A percentile compares a stretch with the other conserved stretches of the same genome.
Evolutionary conservation across 2,329 filamentous ascomycete genomes (phyloP).

Genomic region (Aschersonia sp.): DNA sequence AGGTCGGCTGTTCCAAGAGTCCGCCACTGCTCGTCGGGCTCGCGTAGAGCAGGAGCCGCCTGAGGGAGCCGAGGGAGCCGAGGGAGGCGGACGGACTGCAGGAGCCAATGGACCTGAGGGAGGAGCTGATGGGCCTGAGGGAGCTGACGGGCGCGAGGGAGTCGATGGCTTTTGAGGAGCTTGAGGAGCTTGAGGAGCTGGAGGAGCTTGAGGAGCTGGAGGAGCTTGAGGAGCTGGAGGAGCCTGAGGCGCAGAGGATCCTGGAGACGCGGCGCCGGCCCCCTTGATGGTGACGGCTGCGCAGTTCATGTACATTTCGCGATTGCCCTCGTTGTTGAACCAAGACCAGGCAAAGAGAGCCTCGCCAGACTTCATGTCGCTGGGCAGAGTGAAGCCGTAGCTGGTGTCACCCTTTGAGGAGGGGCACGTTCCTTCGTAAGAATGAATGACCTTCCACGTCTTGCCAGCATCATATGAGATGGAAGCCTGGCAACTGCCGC

Average conservation of each 20-base stretch:
- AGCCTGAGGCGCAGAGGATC: slow-evolving; percentile 2
- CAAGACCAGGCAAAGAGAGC: slow-evolving; percentile 48
- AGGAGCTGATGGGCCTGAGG: too few relatives aligned
- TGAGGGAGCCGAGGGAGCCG: background rate
- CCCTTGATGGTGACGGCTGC: slow-evolving; percentile 37
- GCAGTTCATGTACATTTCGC: slow-evolving; percentile 61
- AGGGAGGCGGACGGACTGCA: too few relatives aligned
- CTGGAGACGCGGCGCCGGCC: background rate
- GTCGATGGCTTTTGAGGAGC: too few relatives aligned
- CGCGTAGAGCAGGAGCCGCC: slow-evolving; percentile 9
- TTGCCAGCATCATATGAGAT: slow-evolving; percentile 46
- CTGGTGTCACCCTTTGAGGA: slow-evolving; percentile 5
- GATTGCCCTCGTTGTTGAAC: slow-evolving; percentile 48
- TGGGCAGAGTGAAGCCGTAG: slow-evolving; percentile 37
- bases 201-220: too few relatives aligned
- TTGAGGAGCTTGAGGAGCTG: too few relatives aligned
- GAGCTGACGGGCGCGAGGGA: too few relatives aligned
- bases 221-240: too few relatives aligned
- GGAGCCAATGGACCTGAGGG: too few relatives aligned
- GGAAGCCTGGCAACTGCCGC: slow-evolving; percentile 49
- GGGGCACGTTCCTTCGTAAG: slow-evolving; percentile 21
- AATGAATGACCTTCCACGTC: slow-evolving; percentile 38
- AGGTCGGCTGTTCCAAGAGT: slow-evolving; percentile 30
- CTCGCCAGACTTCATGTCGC: slow-evolving; percentile 29
- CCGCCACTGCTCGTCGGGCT: background rate